Conservation (phyloP, 2,329 filamentous ascomycete genomes). For the Sporothrix luriei region DNA sequence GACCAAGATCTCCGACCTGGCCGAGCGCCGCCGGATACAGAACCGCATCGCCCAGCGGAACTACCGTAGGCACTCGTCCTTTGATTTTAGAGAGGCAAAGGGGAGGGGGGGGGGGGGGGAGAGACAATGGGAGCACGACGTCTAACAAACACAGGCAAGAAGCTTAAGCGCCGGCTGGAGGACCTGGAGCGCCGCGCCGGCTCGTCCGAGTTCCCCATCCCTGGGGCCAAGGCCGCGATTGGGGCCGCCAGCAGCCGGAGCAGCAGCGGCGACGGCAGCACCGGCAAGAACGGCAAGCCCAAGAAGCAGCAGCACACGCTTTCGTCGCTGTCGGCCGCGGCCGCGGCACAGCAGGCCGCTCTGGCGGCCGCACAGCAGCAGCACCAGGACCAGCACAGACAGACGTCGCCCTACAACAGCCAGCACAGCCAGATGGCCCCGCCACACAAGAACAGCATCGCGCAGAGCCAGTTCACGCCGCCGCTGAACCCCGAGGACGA, state of each 20-base stretch:
- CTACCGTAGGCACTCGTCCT: slow-evolving; percentile 68
- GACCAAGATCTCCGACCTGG: slow-evolving; percentile 98
- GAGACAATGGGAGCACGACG: too few species aligned
- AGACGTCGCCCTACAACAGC: slow-evolving; percentile 33
- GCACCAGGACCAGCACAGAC: slow-evolving; percentile 26
- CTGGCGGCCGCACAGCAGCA: slow-evolving; percentile 36
- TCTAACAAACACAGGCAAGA: slow-evolving; percentile 66
- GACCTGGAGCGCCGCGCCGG: slow-evolving; percentile 80
- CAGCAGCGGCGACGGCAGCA: slow-evolving; percentile 43
- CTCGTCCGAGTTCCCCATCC: slow-evolving; percentile 39
- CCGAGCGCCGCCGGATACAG: slow-evolving; percentile 90
- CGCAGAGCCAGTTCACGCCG: slow-evolving; percentile 62
- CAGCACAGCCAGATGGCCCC: slow-evolving; percentile 41
- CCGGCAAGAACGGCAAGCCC: slow-evolving; percentile 41
- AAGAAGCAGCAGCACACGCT: slow-evolving; percentile 46
- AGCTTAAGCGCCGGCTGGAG: slow-evolving; percentile 86
- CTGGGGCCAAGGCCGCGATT: slow-evolving; percentile 15
- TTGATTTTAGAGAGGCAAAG: not conserved
- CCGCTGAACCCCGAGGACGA: slow-evolving; percentile 66
- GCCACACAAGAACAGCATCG: slow-evolving; percentile 46
- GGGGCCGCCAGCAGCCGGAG: slow-evolving; percentile 22
- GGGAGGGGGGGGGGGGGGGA: too few species aligned
- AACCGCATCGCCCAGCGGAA: slow-evolving; percentile 97
- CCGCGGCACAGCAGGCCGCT: slow-evolving; percentile 36
- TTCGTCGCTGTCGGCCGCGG: slow-evolving; percentile 34